These are phyloP conservation scores for Rhynchospora breviuscula DNA, from an alignment of 176 grass and related monocot genomes.

Conservation along the genomic window DNA sequence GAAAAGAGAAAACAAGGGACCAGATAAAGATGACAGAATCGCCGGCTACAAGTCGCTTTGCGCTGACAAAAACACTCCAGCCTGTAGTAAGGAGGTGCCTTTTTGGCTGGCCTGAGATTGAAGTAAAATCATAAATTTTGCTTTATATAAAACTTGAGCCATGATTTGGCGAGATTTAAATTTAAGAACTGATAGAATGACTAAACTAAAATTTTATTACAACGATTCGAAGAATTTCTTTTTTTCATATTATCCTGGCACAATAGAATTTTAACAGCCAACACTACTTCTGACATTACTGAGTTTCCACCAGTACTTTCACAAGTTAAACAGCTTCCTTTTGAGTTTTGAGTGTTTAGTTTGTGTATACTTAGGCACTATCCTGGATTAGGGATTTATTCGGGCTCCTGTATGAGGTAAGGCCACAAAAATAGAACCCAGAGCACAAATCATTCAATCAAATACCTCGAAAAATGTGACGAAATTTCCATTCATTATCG, in stretches of 20 bases:
- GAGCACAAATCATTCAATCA: background rate
- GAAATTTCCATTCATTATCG: slow-evolving; percentile 98
- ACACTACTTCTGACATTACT: background rate
- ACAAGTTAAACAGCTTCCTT: background rate
- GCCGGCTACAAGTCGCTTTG: slow-evolving; percentile 73
- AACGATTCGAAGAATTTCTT: background rate
- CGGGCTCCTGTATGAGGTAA: background rate
- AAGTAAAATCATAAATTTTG: background rate
- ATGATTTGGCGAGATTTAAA: background rate
- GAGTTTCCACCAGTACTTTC: background rate
- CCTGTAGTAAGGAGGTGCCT: slow-evolving; percentile 93
- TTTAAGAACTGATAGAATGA: background rate
- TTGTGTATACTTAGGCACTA: background rate
- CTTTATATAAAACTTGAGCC: background rate
- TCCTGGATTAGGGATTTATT: background rate
- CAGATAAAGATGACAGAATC: slow-evolving; percentile 99
- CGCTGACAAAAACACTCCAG: slow-evolving; percentile 96
- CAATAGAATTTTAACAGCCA: background rate
- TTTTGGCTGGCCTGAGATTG: slow-evolving; percentile 78
- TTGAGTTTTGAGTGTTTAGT: background rate
- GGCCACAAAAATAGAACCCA: background rate
- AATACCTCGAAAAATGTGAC: slow-evolving; percentile 90
- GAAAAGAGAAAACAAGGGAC: slow-evolving; percentile 21
- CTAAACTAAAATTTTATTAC: background rate
- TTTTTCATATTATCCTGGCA: background rate